phyloP scores from a whole-genome alignment of 352 stramenopile genomes.

The Phytopythium delawarense region DNA sequence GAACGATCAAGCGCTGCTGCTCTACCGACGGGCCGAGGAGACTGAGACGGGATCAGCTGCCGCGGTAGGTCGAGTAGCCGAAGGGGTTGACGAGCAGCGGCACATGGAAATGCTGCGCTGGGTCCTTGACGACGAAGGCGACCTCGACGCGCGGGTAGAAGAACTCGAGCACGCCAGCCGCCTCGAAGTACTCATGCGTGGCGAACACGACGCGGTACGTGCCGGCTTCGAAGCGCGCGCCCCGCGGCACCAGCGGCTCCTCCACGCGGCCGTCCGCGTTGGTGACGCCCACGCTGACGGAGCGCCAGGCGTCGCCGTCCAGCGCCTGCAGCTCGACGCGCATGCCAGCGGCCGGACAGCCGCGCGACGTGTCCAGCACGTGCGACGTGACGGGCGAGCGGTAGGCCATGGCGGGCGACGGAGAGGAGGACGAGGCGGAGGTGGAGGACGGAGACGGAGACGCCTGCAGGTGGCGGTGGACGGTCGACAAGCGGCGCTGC shows the following conservation, averaged over 20 bases:
- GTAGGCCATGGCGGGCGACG: constrained; percentile 28
- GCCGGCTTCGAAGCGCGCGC: constrained; percentile 30
- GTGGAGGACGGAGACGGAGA: not conserved
- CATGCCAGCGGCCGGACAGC: constrained; percentile 64
- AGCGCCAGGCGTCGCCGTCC: constrained; percentile 24
- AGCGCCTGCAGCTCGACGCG: constrained; percentile 62
- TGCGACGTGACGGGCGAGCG: constrained; percentile 81
- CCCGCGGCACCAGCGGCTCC: constrained; percentile 41
- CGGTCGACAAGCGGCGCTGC: constrained; percentile 16
- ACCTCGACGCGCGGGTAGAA: constrained; percentile 88
- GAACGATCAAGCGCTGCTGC: not conserved
- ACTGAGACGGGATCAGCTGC: constrained; percentile 39
- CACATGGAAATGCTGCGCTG: constrained; percentile 84
- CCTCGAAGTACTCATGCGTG: constrained; percentile 77
- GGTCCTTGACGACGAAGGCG: constrained; percentile 70
- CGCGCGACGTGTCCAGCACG: constrained; percentile 81
- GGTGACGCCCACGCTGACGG: constrained; percentile 40
- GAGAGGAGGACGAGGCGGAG: not conserved
- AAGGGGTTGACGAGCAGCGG: constrained; percentile 89
- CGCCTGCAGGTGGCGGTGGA: constrained; percentile 4
- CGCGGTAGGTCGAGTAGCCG: constrained; percentile 88
- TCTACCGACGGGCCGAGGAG: not conserved
- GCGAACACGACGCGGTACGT: constrained; percentile 84
- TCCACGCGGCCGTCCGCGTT: constrained; percentile 74
- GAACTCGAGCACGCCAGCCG: constrained; percentile 53